Percentiles rank a stretch among this genome's conserved stretches.
Conservation (phyloP, 192 early-diverging fungal genomes). For the Coemansia sp. region DNA sequence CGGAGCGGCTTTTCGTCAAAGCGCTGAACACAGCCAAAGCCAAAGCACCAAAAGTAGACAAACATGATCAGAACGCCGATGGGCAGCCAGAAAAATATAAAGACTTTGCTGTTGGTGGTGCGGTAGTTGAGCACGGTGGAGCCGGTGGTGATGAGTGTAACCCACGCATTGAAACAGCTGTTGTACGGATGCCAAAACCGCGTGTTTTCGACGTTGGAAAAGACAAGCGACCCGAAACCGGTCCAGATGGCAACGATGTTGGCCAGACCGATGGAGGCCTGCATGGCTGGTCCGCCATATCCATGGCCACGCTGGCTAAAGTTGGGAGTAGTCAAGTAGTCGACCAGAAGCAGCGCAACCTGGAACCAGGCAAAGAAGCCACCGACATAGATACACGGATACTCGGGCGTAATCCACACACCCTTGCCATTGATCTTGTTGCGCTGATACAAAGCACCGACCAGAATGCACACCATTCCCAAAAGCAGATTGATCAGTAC, state of each 20-base stretch:
- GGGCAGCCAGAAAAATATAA: conserved; percentile 57
- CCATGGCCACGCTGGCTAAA: conserved; percentile 52
- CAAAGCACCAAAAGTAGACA: conserved; percentile 51
- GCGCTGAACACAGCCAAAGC: conserved; percentile 39
- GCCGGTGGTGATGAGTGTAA: conserved; percentile 45
- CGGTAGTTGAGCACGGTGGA: conserved; percentile 26
- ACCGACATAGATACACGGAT: conserved; percentile 50
- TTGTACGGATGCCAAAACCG: conserved; percentile 52
- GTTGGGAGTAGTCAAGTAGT: conserved; percentile 42
- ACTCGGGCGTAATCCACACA: conserved; percentile 54
- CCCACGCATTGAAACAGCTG: conserved; percentile 53
- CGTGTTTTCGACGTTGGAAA: conserved; percentile 35
- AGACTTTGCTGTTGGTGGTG: conserved; percentile 49
- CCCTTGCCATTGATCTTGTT: conserved; percentile 29
- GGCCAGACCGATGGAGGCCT: conserved; percentile 41
- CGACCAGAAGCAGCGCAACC: conserved; percentile 26
- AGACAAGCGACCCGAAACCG: conserved; percentile 51
- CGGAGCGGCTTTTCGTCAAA: conserved; percentile 53
- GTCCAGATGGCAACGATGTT: conserved; percentile 56
- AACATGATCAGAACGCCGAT: conserved; percentile 53
- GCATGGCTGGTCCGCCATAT: conserved; percentile 40
- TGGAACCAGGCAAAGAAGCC: conserved; percentile 43
- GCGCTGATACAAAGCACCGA: conserved; percentile 49
- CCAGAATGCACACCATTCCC: conserved; percentile 37
- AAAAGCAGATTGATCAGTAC: conserved; percentile 38